A percentile compares a stretch with the other conserved stretches of the same genome.
Evolutionary conservation across 495 filamentous ascomycete species (phyloP).

Genomic region (Lepraria neglecta): DNA sequence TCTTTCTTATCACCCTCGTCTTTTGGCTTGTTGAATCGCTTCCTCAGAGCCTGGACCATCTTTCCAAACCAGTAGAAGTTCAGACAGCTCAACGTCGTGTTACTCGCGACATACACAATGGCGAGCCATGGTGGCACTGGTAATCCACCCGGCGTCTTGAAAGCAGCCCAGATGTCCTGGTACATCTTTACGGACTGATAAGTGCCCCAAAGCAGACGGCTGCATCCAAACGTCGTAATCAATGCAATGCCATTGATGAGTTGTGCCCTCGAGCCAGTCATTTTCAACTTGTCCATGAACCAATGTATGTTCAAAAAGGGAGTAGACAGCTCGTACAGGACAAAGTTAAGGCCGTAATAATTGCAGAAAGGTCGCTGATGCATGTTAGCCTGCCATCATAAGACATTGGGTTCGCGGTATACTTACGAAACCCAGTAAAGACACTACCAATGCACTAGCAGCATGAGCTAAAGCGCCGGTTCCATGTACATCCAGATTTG

Average conservation of each 20-base stretch:
- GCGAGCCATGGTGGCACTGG: slow-evolving; percentile 71
- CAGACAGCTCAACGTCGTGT: slow-evolving; percentile 70
- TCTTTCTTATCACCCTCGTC: background rate
- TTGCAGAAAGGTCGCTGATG: slow-evolving; percentile 83
- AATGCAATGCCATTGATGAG: slow-evolving; percentile 74
- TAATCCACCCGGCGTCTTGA: slow-evolving; percentile 40
- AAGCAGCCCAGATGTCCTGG: slow-evolving; percentile 66
- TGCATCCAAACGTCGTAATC: slow-evolving; percentile 69
- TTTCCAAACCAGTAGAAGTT: slow-evolving; percentile 96
- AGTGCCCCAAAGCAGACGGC: slow-evolving; percentile 85
- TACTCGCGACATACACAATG: slow-evolving; percentile 63
- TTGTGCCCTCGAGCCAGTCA: slow-evolving; percentile 83
- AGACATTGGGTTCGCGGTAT: background rate
- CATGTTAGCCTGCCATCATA: slow-evolving; percentile 1
- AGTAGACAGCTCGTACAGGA: slow-evolving; percentile 95
- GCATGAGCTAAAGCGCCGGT: slow-evolving; percentile 84
- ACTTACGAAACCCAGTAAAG: slow-evolving; percentile 86
- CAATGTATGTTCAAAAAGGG: slow-evolving; percentile 96
- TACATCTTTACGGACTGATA: slow-evolving; percentile 75
- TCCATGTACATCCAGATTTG: slow-evolving; percentile 74
- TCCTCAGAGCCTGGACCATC: slow-evolving; percentile 85
- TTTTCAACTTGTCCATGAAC: slow-evolving; percentile 95
- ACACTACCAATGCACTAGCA: slow-evolving; percentile 74
- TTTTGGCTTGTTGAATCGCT: slow-evolving; percentile 60
- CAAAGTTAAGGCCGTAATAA: slow-evolving; percentile 84